These are phyloP conservation scores for Sarocladiaceae sp. DNA, from an alignment of 2,329 filamentous ascomycete species.

Conservation along the genomic window DNA sequence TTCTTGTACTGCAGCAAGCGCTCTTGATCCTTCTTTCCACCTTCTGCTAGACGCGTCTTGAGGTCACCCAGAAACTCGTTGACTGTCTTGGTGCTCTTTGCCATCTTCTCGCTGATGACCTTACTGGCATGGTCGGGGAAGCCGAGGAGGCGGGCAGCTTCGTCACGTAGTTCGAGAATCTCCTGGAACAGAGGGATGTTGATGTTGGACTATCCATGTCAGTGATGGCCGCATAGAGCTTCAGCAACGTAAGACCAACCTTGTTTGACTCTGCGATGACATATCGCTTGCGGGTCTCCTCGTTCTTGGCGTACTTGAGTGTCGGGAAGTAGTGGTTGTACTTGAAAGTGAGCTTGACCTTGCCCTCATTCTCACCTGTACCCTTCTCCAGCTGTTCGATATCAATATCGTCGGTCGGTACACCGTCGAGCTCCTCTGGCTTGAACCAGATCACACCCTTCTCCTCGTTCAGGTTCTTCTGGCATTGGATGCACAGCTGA, in stretches of 20 bases:
- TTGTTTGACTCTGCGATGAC: constrained; percentile 78
- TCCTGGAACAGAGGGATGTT: constrained; percentile 72
- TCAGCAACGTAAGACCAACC: constrained; percentile 25
- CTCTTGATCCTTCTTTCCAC: constrained; percentile 63
- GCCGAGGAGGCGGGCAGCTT: constrained; percentile 68
- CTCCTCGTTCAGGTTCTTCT: constrained; percentile 79
- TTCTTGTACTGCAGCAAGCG: constrained; percentile 71
- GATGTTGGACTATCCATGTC: constrained; percentile 45
- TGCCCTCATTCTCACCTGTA: constrained; percentile 63
- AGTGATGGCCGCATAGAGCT: neutral
- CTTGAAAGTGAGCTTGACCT: constrained; percentile 72
- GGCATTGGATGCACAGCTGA: constrained; percentile 66
- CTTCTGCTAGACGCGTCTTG: constrained; percentile 57
- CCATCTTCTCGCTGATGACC: constrained; percentile 79
- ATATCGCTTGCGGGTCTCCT: constrained; percentile 61
- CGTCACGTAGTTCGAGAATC: constrained; percentile 67
- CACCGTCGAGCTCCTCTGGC: constrained; percentile 64
- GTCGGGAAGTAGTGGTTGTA: constrained; percentile 76
- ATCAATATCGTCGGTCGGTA: constrained; percentile 63
- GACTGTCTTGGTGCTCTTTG: constrained; percentile 67
- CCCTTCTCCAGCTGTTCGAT: constrained; percentile 63
- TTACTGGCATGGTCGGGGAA: constrained; percentile 73
- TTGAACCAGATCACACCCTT: constrained; percentile 77
- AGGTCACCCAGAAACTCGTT: constrained; percentile 68
- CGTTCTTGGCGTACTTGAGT: constrained; percentile 68